Evolutionary conservation across 2,329 filamentous ascomycete species (phyloP), one percentile per base, ranked within the genome.

Genomic region (Pestalotiopsis sp.): DNA sequence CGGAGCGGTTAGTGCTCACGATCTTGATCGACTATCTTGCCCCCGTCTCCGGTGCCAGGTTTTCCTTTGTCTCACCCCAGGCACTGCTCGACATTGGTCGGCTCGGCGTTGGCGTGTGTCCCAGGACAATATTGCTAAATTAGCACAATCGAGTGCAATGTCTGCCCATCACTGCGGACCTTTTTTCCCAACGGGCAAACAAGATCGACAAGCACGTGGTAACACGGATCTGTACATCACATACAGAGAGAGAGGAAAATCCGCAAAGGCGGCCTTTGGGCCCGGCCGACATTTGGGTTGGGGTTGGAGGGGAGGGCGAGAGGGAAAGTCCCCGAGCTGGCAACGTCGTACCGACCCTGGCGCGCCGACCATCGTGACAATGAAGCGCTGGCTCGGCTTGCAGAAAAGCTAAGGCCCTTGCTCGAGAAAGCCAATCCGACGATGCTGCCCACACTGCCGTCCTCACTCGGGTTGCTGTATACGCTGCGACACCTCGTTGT

Each of bases 351-450:
- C 59, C 25, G 27, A 14, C n/a, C 59, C 27, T 36, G 25, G 36
- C 59, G n/a, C 7, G 31, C 59, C 36, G 27, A 62, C 25, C 59
- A 62, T 62, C 59, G 59, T 62, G 27, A 62, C 23, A 36, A 36
- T 59, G 57, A 59, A 14, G 23, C 20, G 57, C 23, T 27, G n/a
- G 23, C 23, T 36, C 57, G 59, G 27, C 39, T 25, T 27, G 27
- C 23, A 41, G 41, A 66, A 57, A 41, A 52, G 41, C 25, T 66
- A 25, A 66, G 56, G 36, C 64, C 64, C 64, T 52, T 60, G 64
- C 36, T 36, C 64, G 20, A 61, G 20, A 23, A 60, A 39, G 56
- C 64, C 64, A 66, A 66, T 66, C 64, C 36, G 27, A 39, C 25
- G 27, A 31, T 57, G 27, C 64, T 11, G 27, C 38, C 12, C 9